Percentiles rank a stretch among this genome's conserved stretches.
Conservation (phyloP, 2,329 filamentous ascomycete species). For the Amauroascus verrucosus region DNA sequence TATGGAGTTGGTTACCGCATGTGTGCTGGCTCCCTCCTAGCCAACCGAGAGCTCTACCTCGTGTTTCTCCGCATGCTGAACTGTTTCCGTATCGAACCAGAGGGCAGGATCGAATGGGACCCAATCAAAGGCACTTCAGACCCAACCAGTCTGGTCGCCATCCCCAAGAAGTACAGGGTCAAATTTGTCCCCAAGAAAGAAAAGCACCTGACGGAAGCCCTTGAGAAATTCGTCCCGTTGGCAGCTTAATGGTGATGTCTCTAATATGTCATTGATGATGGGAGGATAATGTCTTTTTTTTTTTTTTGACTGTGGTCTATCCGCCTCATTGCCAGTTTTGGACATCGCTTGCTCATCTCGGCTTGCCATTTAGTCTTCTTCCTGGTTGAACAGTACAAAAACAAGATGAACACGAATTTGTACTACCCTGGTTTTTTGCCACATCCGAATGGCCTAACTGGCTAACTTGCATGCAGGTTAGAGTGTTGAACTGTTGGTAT, state of each 20-base stretch:
- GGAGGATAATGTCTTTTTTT: neutral
- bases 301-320: neutral
- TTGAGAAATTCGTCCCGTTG: conserved; percentile 22
- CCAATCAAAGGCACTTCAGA: conserved; percentile 51
- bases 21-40: conserved; percentile 54
- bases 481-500: no score
- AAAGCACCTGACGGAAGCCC: conserved; percentile 34
- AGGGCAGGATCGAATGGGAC: conserved; percentile 48
- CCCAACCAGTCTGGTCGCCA: conserved; percentile 52
- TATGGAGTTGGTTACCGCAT: conserved; percentile 58
- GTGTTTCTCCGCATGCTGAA: conserved; percentile 53
- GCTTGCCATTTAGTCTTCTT: neutral
- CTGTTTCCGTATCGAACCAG: conserved; percentile 49
- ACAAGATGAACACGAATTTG: neutral
- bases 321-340: neutral
- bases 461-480: no score
- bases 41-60: conserved; percentile 56
- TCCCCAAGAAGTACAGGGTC: conserved; percentile 50
- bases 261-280: neutral
- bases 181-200: conserved; percentile 48
- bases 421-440: neutral
- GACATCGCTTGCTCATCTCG: neutral
- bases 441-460: neutral
- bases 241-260: neutral
- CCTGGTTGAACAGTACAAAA: neutral